These are phyloP conservation scores for Xylaria nigripes DNA, from an alignment of 495 filamentous ascomycete species.

Conservation along the genomic window DNA sequence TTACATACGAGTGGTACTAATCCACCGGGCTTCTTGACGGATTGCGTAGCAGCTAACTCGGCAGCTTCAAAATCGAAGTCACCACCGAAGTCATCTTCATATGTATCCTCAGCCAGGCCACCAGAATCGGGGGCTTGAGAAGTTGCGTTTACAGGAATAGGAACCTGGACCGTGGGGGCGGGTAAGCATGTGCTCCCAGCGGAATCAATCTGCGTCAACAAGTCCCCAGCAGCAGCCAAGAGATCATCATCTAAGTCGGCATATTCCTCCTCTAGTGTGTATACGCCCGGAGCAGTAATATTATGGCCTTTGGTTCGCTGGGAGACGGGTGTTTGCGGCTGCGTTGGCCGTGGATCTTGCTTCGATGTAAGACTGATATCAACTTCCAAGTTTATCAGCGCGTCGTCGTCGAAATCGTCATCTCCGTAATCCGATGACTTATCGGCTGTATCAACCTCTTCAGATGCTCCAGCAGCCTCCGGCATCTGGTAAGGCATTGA, in stretches of 20 bases:
- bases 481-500: not conserved
- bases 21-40: conserved; percentile 12
- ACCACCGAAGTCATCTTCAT: conserved; percentile 57
- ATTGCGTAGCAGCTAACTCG: conserved; percentile 51
- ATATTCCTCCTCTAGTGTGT: conserved; percentile 42
- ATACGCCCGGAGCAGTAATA: conserved; percentile 8
- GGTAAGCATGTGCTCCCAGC: conserved; percentile 6
- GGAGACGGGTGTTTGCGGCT: conserved; percentile 8
- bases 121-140: conserved; percentile 2
- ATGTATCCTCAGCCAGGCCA: conserved; percentile 28
- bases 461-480: not conserved
- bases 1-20: conserved; percentile 43
- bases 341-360: conserved; percentile 1
- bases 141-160: conserved; percentile 1
- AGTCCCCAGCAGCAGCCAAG: conserved; percentile 48
- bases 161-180: not conserved
- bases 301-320: not conserved
- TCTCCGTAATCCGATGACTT: conserved; percentile 39
- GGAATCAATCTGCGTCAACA: conserved; percentile 45
- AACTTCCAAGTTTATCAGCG: conserved; percentile 45
- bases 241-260: conserved; percentile 58
- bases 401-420: conserved; percentile 42
- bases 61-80: conserved; percentile 61
- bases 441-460: conserved; percentile 4
- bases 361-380: conserved; percentile 35